These are phyloP conservation scores for Parachlorella kessleri DNA, from an alignment of 139 green algal species.

Conservation along the genomic window DNA sequence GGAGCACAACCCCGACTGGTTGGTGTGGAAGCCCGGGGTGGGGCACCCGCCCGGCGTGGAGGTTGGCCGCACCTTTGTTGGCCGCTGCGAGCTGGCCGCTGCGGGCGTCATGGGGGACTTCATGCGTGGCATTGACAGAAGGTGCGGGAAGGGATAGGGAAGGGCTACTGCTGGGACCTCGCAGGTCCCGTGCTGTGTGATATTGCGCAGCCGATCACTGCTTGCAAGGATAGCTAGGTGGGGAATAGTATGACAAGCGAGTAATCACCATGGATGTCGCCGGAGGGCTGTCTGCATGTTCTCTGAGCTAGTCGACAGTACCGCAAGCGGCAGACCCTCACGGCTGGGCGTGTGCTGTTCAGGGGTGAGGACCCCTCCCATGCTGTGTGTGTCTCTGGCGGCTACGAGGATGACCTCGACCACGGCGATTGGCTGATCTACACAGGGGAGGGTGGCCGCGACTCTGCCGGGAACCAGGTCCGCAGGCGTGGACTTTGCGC, in stretches of 20 bases:
- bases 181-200: not conserved
- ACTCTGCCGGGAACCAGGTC: constrained; percentile 3
- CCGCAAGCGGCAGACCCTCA: no score
- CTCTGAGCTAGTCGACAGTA: no score
- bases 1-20: constrained; percentile 1
- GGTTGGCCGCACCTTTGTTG: constrained; percentile 21
- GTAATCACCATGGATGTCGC: no score
- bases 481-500: not conserved
- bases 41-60: constrained; percentile 44
- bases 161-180: not conserved
- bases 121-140: constrained; percentile 49
- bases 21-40: constrained; percentile 12
- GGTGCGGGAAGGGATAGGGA: not conserved
- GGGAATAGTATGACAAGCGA: no score
- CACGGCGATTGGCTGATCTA: constrained; percentile 57
- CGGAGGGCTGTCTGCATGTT: no score
- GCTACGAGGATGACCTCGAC: constrained; percentile 68
- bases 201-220: not conserved
- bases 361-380: constrained; percentile 15
- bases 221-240: no score
- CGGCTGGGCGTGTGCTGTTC: no score
- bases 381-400: constrained; percentile 61
- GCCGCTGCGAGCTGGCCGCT: constrained; percentile 42
- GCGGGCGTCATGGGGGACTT: constrained; percentile 39
- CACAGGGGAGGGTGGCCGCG: constrained; percentile 59